phyloP scores from a whole-genome alignment of 2,329 filamentous ascomycete genomes.

The Penicillium sp. region DNA sequence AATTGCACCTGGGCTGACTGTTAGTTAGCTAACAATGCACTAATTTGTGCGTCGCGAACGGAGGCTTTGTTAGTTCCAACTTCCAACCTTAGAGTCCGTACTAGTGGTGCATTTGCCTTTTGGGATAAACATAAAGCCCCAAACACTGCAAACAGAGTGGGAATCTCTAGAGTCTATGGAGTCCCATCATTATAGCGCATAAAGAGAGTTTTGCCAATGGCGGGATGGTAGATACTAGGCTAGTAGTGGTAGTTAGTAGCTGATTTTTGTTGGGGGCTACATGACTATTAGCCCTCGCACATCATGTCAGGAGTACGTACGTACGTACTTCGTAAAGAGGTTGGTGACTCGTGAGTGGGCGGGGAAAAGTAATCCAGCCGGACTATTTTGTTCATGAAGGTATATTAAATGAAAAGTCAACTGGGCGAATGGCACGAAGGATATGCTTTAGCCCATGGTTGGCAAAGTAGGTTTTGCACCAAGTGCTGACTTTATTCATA shows the following conservation, averaged over 20 bases:
- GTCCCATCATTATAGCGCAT: background rate
- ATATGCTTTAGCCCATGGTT: background rate
- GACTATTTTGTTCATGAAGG: background rate
- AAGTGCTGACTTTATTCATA: background rate
- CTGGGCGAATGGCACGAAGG: background rate
- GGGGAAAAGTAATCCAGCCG: background rate
- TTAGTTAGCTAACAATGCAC: background rate
- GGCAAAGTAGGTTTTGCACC: background rate
- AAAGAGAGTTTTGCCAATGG: background rate
- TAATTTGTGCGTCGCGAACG: background rate
- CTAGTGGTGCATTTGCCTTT: background rate
- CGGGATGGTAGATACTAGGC: background rate
- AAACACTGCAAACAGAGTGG: no score
- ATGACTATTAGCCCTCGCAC: background rate
- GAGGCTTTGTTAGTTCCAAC: background rate
- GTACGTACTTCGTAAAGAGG: background rate
- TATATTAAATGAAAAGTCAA: background rate
- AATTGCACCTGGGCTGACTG: conserved; percentile 1
- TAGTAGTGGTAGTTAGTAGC: background rate
- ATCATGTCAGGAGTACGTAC: background rate
- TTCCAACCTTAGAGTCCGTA: background rate
- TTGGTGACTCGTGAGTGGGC: background rate
- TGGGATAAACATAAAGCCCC: background rate
- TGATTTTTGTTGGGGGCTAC: background rate
- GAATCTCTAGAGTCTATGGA: background rate